Percentiles rank a stretch among this genome's conserved stretches.
phyloP scores from a whole-genome alignment of 73 alveolate species.

The Tetrahymena elliotti region DNA sequence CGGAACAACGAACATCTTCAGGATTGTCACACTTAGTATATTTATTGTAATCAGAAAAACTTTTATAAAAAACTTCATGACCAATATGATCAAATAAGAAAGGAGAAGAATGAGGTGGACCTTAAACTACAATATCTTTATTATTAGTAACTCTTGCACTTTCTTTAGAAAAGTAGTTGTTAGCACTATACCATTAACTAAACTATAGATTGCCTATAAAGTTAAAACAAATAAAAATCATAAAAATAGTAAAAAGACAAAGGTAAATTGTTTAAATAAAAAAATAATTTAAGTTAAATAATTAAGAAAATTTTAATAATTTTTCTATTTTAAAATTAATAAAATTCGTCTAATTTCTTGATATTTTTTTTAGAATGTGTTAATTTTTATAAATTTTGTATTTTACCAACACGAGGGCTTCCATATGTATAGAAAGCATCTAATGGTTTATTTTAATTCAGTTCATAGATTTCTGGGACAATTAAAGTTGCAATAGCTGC shows the following conservation, averaged over 20 bases:
- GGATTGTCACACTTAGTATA: background rate
- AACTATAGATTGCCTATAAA: background rate
- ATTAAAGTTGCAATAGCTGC: background rate
- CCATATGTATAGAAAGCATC: background rate
- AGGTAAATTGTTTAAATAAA: too few species aligned
- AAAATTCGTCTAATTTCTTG: too few species aligned
- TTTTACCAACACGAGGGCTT: background rate
- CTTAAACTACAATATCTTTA: background rate
- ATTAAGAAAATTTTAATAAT: too few species aligned
- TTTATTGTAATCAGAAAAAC: background rate
- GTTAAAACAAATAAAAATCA: background rate
- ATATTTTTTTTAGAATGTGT: too few species aligned
- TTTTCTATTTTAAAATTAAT: too few species aligned
- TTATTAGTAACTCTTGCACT: background rate
- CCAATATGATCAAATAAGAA: background rate
- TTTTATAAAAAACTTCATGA: background rate
- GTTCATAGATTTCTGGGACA: background rate
- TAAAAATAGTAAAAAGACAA: background rate
- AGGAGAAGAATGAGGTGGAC: background rate
- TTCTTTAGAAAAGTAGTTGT: background rate
- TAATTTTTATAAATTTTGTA: too few species aligned
- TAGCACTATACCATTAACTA: background rate
- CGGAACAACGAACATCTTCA: background rate
- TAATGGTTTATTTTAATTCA: background rate
- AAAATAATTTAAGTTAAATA: background rate